Conservation (phyloP, 2,329 filamentous ascomycete genomes). For the Cladobotryum mycophilum region DNA sequence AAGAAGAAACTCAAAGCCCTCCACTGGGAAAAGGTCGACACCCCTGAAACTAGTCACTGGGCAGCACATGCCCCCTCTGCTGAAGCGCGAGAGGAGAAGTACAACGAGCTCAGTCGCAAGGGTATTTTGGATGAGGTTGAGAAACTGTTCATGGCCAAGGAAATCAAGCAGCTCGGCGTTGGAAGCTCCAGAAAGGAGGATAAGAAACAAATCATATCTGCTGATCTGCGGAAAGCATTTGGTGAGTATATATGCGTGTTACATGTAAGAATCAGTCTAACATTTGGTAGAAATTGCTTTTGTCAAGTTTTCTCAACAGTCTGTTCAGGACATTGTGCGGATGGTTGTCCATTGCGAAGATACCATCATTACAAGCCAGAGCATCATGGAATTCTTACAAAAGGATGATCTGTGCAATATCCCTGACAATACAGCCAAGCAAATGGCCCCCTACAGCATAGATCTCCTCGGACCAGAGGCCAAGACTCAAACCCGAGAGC, state of each 20-base stretch:
- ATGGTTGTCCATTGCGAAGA: constrained; percentile 95
- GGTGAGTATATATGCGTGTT: constrained; percentile 42
- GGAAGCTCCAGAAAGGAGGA: constrained; percentile 73
- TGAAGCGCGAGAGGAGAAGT: constrained; percentile 90
- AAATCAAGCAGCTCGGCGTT: constrained; percentile 80
- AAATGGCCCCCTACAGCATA: constrained; percentile 91
- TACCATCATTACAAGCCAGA: constrained; percentile 79
- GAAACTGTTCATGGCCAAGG: constrained; percentile 94
- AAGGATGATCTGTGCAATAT: constrained; percentile 90
- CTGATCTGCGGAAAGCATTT: constrained; percentile 81
- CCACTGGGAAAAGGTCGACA: constrained; percentile 98
- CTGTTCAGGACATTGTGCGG: constrained; percentile 77
- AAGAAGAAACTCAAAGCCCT: constrained; percentile 99
- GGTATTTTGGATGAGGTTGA: constrained; percentile 97
- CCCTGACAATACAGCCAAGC: constrained; percentile 81
- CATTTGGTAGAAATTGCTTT: constrained; percentile 66
- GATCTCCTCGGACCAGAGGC: constrained; percentile 93
- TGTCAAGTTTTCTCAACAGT: constrained; percentile 81
- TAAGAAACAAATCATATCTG: constrained; percentile 95
- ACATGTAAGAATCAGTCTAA: constrained; percentile 23
- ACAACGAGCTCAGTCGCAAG: constrained; percentile 84
- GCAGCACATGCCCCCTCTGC: constrained; percentile 78
- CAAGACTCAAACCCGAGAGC: constrained; percentile 68
- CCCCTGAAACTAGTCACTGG: constrained; percentile 88
- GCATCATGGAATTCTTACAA: constrained; percentile 95